Evolutionary conservation across 805 yeast species (phyloP), one percentile per base, ranked within the genome.

Genomic region (Torulaspora indica): DNA sequence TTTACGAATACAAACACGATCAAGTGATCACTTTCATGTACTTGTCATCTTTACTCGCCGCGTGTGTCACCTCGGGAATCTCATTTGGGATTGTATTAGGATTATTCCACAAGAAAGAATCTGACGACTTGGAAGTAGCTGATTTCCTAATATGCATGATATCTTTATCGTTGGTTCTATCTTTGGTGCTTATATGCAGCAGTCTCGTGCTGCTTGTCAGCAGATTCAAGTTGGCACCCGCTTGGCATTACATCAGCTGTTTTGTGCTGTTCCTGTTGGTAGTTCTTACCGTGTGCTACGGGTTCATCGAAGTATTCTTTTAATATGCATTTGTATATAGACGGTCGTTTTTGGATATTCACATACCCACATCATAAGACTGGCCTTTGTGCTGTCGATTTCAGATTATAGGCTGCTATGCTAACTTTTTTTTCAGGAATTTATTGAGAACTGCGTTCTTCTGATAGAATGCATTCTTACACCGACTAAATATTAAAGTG

Each of bases 161-260:
- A 5, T 48, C 58, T 13, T 22, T 45, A 10, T 55, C 66, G 2
- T 38, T 63, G 35, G 14, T 61, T 8, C 18, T 55, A 8, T 57
- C 67, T 5, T 38, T 63, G 25, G 27, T 54, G 8, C 48, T 61
- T 20, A 59, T 56, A 17, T 48, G 55, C 22, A 20, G 48, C 25
- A 52, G 57, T 24, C 40, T 63, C 18, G 34, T 61, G 12, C 43
- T 63, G 2, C 40, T 61, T n/a, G 61, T 63, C 39, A 61, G 64
- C 35, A 52, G 67, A 35, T 60, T 46, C 42, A 43, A 54, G 1
- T 43, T 55, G 27, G 67, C 66, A 3, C 67, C 67, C 5, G 41
- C 53, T 6, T 63, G 67, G 67, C 66, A 63, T 50, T 63, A 63
- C 35, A 35, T 55, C 18, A 45, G 53, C 14, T 53, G 61, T 35